Conservation (phyloP, 768 basidiomycete species). For the Lactarius sanguifluus region DNA sequence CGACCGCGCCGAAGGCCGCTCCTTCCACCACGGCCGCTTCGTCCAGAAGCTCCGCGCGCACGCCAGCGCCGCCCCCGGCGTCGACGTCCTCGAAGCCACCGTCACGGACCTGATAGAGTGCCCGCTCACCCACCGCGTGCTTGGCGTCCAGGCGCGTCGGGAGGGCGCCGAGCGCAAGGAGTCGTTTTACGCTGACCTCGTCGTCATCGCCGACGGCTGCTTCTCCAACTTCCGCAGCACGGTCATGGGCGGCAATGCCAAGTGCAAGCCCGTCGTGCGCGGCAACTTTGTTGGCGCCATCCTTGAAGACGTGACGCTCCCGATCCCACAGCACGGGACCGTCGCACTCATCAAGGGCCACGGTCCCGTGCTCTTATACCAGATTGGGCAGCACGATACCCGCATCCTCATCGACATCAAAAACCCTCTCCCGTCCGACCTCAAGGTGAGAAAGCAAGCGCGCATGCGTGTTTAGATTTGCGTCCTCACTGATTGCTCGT, state of each 20-base stretch:
- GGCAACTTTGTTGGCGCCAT: slow-evolving; percentile 86
- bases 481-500: not conserved
- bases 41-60: slow-evolving; percentile 74
- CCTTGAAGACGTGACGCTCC: slow-evolving; percentile 71
- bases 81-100: slow-evolving; percentile 84
- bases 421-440: slow-evolving; percentile 74
- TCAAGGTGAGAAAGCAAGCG: slow-evolving; percentile 51
- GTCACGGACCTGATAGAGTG: slow-evolving; percentile 73
- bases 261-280: slow-evolving; percentile 51
- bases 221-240: slow-evolving; percentile 85
- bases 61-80: slow-evolving; percentile 57
- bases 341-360: slow-evolving; percentile 76
- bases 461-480: not conserved
- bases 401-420: slow-evolving; percentile 93
- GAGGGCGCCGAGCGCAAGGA: slow-evolving; percentile 45
- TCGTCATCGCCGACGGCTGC: slow-evolving; percentile 91
- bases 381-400: slow-evolving; percentile 85
- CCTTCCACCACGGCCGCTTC: slow-evolving; percentile 94
- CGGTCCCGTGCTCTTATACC: slow-evolving; percentile 92
- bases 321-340: slow-evolving; percentile 77
- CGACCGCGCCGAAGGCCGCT: slow-evolving; percentile 63
- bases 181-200: slow-evolving; percentile 69
- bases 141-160: slow-evolving; percentile 61
- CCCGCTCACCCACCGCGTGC: slow-evolving; percentile 48
- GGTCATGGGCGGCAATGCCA: slow-evolving; percentile 54